Evolutionary conservation across 176 grass and related monocot species (phyloP), one percentile per base, ranked within the genome.

Genomic region (Raddia distichophylla): DNA sequence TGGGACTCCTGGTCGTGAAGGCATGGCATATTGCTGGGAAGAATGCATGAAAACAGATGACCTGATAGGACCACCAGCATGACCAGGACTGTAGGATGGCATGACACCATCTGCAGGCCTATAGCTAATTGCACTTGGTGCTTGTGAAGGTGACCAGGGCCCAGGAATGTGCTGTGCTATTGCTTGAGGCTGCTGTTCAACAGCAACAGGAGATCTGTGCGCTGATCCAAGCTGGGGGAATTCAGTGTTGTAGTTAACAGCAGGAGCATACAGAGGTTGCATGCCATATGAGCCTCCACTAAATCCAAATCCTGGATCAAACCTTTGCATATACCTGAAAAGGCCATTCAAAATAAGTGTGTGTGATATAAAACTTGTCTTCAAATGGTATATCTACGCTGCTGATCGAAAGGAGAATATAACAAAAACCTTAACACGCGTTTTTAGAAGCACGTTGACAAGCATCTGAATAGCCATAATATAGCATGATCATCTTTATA

Each of bases 281-380:
- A 99, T 92, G 17, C 87, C 74, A 69, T 96, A 99, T 27, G 87
- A 55, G 3, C 91, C 93, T 48, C 90, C 89, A 85, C 78, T 93
- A 73, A 93, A 96, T 66, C 91, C 97, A 87, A 99, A 99, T 57
- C 97, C 93, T 79, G 97, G 93, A 93, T 99, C 97, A 90, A 99
- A 99, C 78, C 93, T 90, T 88, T 99, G 93, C 73, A 88, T 84
- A 67, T 95, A 95, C 86, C 92, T 98, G 84, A 73, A 80, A 22
- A 86, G 40, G 57, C 10, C 4, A 71, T 18, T 71, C 64, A 70
- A 18, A 1, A 13, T 70, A 10, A 82, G 56, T 40, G 13, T 79
- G 43, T 15, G 46, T 64, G 17, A 32, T 13, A 44, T 8, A 32
- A n/a, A 75, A 12, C 35, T 37, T 57, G 15, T 7, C 46, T 71